These are phyloP conservation scores for Malania oleifera DNA, from an alignment of 164 flowering plant species.

Conservation along the genomic window DNA sequence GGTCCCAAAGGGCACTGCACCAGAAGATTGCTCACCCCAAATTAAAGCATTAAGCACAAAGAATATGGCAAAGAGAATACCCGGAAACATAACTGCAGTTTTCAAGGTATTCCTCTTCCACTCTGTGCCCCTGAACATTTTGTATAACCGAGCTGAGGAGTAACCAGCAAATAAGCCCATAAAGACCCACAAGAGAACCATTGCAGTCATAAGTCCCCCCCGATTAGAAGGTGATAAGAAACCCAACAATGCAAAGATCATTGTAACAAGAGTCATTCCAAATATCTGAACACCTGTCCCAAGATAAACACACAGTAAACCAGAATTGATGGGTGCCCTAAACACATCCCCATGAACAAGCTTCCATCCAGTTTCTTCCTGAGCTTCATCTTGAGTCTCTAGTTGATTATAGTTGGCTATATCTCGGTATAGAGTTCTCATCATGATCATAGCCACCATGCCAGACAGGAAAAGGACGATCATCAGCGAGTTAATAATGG, in stretches of 20 bases:
- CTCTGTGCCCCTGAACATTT: conserved; percentile 64
- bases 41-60: conserved; percentile 59
- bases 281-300: conserved; percentile 65
- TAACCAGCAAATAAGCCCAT: conserved; percentile 67
- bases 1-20: conserved; percentile 70
- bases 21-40: conserved; percentile 66
- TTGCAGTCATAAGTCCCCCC: conserved; percentile 75
- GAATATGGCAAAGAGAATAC: conserved; percentile 51
- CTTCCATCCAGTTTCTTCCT: conserved; percentile 72
- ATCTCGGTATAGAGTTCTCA: conserved; percentile 65
- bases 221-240: conserved; percentile 63
- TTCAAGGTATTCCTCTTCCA: conserved; percentile 60
- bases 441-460: conserved; percentile 76
- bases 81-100: conserved; percentile 68
- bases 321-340: conserved; percentile 46
- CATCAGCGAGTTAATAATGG: conserved; percentile 65
- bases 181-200: conserved; percentile 70
- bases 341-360: conserved; percentile 71
- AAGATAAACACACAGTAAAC: conserved; percentile 51
- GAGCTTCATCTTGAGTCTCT: conserved; percentile 69
- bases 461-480: conserved; percentile 68
- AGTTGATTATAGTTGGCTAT: conserved; percentile 62
- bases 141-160: conserved; percentile 52
- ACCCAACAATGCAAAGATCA: conserved; percentile 62
- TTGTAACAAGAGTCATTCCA: conserved; percentile 64